Conservation (phyloP, 139 green algal genomes). For the Chlorella ohadii region DNA sequence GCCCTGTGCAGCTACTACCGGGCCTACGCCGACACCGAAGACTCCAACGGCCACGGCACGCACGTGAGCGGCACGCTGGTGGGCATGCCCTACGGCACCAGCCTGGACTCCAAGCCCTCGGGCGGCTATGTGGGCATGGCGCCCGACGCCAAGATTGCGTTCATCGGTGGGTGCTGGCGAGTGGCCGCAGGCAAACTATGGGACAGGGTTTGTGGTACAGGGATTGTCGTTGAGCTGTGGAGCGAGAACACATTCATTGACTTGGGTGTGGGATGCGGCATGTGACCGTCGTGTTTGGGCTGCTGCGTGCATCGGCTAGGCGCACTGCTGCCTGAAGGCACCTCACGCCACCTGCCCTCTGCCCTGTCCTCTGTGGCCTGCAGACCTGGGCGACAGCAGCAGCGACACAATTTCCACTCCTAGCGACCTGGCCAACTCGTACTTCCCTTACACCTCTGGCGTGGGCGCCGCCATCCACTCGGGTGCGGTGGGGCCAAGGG, state of each 20-base stretch:
- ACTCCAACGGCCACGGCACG: conserved; percentile 90
- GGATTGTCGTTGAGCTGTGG: no score
- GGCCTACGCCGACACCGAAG: conserved; percentile 63
- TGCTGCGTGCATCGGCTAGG: no score
- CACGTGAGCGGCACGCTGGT: conserved; percentile 83
- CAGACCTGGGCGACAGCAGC: conserved; percentile 43
- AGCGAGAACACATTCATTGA: no score
- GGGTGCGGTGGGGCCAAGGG: neutral
- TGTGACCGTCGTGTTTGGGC: no score
- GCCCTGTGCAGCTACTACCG: conserved; percentile 57
- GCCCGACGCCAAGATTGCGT: conserved; percentile 79
- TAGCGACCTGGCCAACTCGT: conserved; percentile 68
- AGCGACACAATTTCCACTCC: conserved; percentile 48
- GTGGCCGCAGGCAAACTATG: no score
- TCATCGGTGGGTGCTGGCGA: conserved; percentile 76
- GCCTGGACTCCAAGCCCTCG: conserved; percentile 73
- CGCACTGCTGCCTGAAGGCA: no score
- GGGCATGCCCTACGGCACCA: conserved; percentile 48
- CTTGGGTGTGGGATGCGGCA: no score
- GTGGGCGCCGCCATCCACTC: conserved; percentile 27
- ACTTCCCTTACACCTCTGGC: conserved; percentile 76
- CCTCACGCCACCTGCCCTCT: no score
- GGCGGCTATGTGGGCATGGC: conserved; percentile 81
- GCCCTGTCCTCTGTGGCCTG: neutral
- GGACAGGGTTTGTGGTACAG: no score